phyloP scores from a whole-genome alignment of 2,329 filamentous ascomycete species.

The Hypoxylon sp. region DNA sequence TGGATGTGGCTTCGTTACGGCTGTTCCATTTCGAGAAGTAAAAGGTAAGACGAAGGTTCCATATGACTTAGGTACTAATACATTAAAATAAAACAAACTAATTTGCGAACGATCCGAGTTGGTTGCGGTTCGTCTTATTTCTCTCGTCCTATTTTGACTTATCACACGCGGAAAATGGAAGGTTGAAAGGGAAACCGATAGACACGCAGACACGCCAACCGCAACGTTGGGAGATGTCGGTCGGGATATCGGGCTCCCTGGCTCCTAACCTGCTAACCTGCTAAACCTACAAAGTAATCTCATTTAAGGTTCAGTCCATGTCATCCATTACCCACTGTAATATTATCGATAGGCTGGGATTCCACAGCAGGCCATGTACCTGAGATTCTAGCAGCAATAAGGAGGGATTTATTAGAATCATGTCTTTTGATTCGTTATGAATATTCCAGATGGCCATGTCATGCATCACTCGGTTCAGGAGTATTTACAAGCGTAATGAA shows the following conservation, averaged over 20 bases:
- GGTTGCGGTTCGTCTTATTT: slow-evolving; percentile 5
- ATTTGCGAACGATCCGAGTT: slow-evolving; percentile 22
- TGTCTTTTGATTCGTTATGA: slow-evolving; percentile 8
- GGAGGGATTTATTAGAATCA: slow-evolving; percentile 1
- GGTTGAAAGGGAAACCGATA: not conserved
- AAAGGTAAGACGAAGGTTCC: too few species aligned
- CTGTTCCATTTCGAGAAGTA: slow-evolving; percentile 31
- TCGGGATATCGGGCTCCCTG: slow-evolving; percentile 30
- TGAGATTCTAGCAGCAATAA: slow-evolving; percentile 2
- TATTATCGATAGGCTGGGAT: slow-evolving; percentile 13
- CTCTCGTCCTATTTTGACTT: slow-evolving; percentile 13
- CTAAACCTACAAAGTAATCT: slow-evolving; percentile 13
- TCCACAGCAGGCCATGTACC: not conserved
- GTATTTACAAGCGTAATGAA: too few species aligned
- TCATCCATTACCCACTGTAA: slow-evolving; percentile 21
- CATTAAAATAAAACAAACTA: slow-evolving; percentile 24
- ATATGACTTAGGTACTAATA: slow-evolving; percentile 31
- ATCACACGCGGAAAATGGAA: slow-evolving; percentile 7
- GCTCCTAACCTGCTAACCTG: not conserved
- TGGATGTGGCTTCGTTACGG: slow-evolving; percentile 11
- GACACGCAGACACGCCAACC: not conserved
- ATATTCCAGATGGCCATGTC: not conserved
- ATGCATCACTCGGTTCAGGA: too few species aligned
- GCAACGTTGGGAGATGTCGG: slow-evolving; percentile 22
- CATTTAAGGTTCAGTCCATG: slow-evolving; percentile 30